These are phyloP conservation scores for Ogataea angusta DNA, from an alignment of 805 yeast species.

Conservation along the genomic window DNA sequence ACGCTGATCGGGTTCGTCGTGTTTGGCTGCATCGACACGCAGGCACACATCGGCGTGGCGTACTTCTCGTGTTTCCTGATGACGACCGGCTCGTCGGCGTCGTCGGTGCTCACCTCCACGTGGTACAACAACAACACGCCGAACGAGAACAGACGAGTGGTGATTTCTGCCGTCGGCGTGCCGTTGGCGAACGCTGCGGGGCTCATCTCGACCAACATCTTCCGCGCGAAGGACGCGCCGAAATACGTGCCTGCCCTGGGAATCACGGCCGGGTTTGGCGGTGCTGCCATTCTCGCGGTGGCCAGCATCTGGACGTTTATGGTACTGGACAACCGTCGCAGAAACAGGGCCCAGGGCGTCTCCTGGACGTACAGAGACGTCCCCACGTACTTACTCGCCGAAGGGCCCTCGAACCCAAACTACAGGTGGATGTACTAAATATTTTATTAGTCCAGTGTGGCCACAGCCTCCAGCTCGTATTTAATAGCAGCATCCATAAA, in stretches of 20 bases:
- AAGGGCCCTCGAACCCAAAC: constrained; percentile 42
- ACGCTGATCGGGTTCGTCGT: constrained; percentile 46
- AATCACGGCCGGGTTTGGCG: constrained; percentile 45
- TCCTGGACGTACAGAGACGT: constrained; percentile 38
- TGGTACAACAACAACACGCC: constrained; percentile 52
- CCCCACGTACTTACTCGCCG: constrained; percentile 40
- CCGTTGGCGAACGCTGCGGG: constrained; percentile 59
- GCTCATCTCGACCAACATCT: constrained; percentile 49
- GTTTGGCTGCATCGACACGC: constrained; percentile 43
- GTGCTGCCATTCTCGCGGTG: constrained; percentile 37
- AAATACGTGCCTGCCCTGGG: constrained; percentile 48
- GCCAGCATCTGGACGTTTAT: constrained; percentile 30
- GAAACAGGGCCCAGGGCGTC: constrained; percentile 40
- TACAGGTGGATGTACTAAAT: constrained; percentile 16
- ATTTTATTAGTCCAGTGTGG: constrained; percentile 23
- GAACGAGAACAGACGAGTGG: constrained; percentile 43
- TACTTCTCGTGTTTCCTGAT: constrained; percentile 29
- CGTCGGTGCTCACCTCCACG: constrained; percentile 47
- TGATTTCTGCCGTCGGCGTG: constrained; percentile 46
- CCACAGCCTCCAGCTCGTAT: constrained; percentile 44
- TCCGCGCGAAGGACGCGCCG: constrained; percentile 52
- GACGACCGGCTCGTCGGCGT: constrained; percentile 48
- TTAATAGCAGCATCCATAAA: constrained; percentile 47
- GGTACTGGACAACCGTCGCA: constrained; percentile 41
- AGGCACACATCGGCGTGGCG: constrained; percentile 27